Evolutionary conservation across 148 eudicot genomes (phyloP).

Genomic region (Fagopyrum homotropicum): DNA sequence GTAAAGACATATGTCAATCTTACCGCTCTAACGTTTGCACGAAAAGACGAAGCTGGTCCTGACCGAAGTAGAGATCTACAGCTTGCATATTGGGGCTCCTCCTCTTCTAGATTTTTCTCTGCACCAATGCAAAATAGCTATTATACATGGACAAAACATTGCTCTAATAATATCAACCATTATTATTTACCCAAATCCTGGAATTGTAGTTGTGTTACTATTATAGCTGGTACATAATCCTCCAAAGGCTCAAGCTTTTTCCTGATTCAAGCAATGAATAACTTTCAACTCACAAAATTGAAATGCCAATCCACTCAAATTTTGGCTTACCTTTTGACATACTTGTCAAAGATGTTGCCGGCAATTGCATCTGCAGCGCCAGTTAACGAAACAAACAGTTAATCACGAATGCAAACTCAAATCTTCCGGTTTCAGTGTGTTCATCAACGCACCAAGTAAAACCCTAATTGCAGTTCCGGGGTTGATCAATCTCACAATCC

Average conservation of each 20-base stretch:
- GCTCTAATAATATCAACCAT: neutral
- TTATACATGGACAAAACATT: neutral
- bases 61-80: slow-evolving; percentile 72
- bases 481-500: neutral
- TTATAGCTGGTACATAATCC: slow-evolving; percentile 82
- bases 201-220: slow-evolving; percentile 77
- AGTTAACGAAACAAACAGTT: neutral
- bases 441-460: too few species aligned
- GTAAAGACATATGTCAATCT: slow-evolving; percentile 19
- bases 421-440: too few species aligned
- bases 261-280: slow-evolving; percentile 29
- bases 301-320: neutral
- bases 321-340: slow-evolving; percentile 45
- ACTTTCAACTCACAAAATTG: neutral
- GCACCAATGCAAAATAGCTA: slow-evolving; percentile 7
- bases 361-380: slow-evolving; percentile 50
- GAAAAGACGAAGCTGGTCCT: slow-evolving; percentile 95
- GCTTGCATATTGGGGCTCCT: slow-evolving; percentile 65
- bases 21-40: slow-evolving; percentile 88
- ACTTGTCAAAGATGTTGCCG: slow-evolving; percentile 53
- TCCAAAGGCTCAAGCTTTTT: slow-evolving; percentile 92
- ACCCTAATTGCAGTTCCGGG: neutral
- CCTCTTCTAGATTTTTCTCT: slow-evolving; percentile 68
- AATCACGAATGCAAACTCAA: neutral
- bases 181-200: slow-evolving; percentile 63